A percentile compares a stretch with the other conserved stretches of the same genome.
Conservation (phyloP, 495 filamentous ascomycete genomes). For the Xylaria venustula region DNA sequence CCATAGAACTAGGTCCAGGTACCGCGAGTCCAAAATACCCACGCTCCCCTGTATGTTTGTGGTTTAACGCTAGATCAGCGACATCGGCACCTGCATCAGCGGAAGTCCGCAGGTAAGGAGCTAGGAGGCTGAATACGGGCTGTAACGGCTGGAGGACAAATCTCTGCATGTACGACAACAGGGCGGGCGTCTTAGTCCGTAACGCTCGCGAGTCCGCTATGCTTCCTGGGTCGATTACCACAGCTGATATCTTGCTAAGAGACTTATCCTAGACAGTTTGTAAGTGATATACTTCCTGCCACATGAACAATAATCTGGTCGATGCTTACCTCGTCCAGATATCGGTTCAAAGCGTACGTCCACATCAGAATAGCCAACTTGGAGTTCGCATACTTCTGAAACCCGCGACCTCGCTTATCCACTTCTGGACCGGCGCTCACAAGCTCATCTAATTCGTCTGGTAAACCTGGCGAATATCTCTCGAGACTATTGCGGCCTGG, state of each 20-base stretch:
- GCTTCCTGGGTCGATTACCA: conserved; percentile 47
- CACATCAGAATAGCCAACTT: conserved; percentile 46
- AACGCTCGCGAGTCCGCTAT: conserved; percentile 46
- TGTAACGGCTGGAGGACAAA: conserved; percentile 34
- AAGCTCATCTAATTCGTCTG: conserved; percentile 25
- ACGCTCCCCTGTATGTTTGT: conserved; percentile 28
- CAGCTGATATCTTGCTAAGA: conserved; percentile 42
- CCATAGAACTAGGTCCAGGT: conserved; percentile 37
- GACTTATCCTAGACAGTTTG: conserved; percentile 24
- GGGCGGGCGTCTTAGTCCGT: conserved; percentile 38
- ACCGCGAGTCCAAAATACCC: conserved; percentile 42
- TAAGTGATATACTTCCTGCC: background rate
- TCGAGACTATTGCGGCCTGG: conserved; percentile 42
- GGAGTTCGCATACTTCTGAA: conserved; percentile 43
- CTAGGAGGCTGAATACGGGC: conserved; percentile 32
- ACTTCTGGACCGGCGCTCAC: conserved; percentile 15
- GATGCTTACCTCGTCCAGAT: conserved; percentile 39
- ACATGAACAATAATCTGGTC: background rate
- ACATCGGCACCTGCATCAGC: conserved; percentile 38
- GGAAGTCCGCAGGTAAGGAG: conserved; percentile 35
- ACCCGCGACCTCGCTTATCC: conserved; percentile 40
- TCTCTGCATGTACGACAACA: conserved; percentile 23
- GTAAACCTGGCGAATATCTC: conserved; percentile 30
- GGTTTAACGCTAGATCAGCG: conserved; percentile 26
- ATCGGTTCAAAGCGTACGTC: conserved; percentile 43